Evolutionary conservation across 495 filamentous ascomycete genomes (phyloP).

Genomic region (Trypethelium eluteriae): DNA sequence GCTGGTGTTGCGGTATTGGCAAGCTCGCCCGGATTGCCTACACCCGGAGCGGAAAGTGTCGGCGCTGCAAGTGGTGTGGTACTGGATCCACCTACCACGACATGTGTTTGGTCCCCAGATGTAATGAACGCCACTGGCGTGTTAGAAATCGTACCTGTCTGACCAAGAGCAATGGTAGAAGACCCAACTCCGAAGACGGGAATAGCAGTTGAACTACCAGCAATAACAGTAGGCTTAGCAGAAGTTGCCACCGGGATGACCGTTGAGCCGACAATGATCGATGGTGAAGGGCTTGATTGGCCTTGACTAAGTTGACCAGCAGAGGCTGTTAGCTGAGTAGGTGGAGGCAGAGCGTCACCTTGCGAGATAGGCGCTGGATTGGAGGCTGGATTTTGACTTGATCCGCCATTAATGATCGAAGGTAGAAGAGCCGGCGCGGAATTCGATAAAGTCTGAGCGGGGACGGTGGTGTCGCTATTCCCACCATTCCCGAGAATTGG

Average conservation of each 20-base stretch:
- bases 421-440: not conserved
- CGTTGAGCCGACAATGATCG: not conserved
- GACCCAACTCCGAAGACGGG: not conserved
- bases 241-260: not conserved
- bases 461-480: not conserved
- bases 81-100: not conserved
- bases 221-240: not conserved
- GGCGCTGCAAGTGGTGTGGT: not conserved
- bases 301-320: not conserved
- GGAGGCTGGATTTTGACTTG: not conserved
- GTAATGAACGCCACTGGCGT: constrained; percentile 6
- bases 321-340: not conserved
- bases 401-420: not conserved
- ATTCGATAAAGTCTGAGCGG: not conserved
- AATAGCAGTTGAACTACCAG: not conserved
- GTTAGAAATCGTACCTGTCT: not conserved
- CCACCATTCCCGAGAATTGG: not conserved
- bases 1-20: not conserved
- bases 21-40: not conserved
- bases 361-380: not conserved
- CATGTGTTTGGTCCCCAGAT: not conserved
- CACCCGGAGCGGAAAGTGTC: not conserved
- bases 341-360: not conserved
- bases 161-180: constrained; percentile 6
- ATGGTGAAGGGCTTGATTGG: not conserved